Percentiles rank a stretch among this genome's conserved stretches.
Evolutionary conservation across 176 grass and related monocot genomes (phyloP).

Genomic region (Dendrocalamus sinicus): DNA sequence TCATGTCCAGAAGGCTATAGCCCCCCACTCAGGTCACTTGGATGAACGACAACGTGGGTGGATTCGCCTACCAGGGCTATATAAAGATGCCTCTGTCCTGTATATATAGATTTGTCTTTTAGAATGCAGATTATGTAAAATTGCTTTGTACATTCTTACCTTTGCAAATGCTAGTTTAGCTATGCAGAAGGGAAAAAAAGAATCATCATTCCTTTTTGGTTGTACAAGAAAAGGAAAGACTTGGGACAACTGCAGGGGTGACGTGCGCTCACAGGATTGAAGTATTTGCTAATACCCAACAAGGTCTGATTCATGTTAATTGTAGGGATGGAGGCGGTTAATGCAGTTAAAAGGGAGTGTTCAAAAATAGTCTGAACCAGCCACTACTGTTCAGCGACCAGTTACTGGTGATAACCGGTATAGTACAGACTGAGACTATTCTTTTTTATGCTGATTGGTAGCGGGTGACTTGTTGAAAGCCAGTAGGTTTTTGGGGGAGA

Average conservation of each 20-base stretch:
- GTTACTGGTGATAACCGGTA: slow-evolving; percentile 17
- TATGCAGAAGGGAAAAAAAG: slow-evolving; percentile 39
- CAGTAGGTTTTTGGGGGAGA: background rate
- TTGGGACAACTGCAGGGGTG: slow-evolving; percentile 29
- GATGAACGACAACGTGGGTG: slow-evolving; percentile 42
- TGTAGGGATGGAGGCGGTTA: slow-evolving; percentile 38
- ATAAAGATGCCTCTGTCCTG: slow-evolving; percentile 45
- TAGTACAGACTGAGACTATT: slow-evolving; percentile 15
- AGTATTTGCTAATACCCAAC: background rate
- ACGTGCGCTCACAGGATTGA: background rate
- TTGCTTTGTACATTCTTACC: slow-evolving; percentile 67
- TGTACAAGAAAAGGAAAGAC: slow-evolving; percentile 40
- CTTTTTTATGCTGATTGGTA: slow-evolving; percentile 32
- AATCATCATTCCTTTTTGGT: slow-evolving; percentile 18
- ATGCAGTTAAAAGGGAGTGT: slow-evolving; percentile 9
- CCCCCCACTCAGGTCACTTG: slow-evolving; percentile 5
- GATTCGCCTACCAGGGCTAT: slow-evolving; percentile 38
- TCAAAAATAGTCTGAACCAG: slow-evolving; percentile 21
- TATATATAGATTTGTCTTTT: slow-evolving; percentile 50
- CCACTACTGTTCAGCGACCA: slow-evolving; percentile 10
- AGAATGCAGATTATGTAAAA: slow-evolving; percentile 59
- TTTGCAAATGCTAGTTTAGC: slow-evolving; percentile 53
- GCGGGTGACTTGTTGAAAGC: background rate
- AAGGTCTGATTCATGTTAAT: slow-evolving; percentile 39
- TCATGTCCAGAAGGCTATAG: slow-evolving; percentile 30